A percentile compares a stretch with the other conserved stretches of the same genome.
phyloP scores from a whole-genome alignment of 139 green algal genomes.

The Coelastrella sp. region DNA sequence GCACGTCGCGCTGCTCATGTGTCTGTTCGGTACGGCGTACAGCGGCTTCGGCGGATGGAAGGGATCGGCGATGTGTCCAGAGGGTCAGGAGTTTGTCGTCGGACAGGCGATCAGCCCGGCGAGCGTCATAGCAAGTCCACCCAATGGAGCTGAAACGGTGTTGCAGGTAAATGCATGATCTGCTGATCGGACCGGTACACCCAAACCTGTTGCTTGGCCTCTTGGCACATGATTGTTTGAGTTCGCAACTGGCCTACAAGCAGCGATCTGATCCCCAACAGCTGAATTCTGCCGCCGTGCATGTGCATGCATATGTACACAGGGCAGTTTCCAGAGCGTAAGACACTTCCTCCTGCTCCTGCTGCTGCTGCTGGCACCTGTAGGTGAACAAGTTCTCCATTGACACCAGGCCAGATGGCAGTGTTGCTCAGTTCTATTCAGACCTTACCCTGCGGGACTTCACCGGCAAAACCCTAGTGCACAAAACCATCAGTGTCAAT shows the following conservation, averaged over 20 bases:
- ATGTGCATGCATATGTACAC: too few relatives aligned
- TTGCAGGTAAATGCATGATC: too few relatives aligned
- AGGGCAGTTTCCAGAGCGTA: too few relatives aligned
- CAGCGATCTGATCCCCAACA: too few relatives aligned
- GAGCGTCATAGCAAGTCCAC: conserved; percentile 47
- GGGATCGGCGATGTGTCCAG: conserved; percentile 82
- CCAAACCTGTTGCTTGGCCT: too few relatives aligned
- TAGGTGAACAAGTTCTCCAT: conserved; percentile 93
- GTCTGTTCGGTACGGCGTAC: conserved; percentile 78
- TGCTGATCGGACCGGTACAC: too few relatives aligned
- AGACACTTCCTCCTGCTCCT: not conserved
- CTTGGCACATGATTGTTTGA: too few relatives aligned
- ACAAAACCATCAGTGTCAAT: conserved; percentile 94
- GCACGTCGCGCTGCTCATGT: conserved; percentile 91
- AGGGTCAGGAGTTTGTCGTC: conserved; percentile 68
- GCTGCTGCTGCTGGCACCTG: not conserved
- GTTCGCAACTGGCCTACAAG: too few relatives aligned
- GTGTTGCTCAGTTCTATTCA: conserved; percentile 92
- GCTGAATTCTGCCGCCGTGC: too few relatives aligned
- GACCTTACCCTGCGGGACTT: conserved; percentile 79
- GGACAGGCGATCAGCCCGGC: conserved; percentile 48
- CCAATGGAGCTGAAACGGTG: conserved; percentile 56
- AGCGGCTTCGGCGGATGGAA: conserved; percentile 84
- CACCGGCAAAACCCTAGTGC: conserved; percentile 56
- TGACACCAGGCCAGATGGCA: conserved; percentile 91